Conservation (phyloP, 306 rosid species). For the Prosopis cineraria region DNA sequence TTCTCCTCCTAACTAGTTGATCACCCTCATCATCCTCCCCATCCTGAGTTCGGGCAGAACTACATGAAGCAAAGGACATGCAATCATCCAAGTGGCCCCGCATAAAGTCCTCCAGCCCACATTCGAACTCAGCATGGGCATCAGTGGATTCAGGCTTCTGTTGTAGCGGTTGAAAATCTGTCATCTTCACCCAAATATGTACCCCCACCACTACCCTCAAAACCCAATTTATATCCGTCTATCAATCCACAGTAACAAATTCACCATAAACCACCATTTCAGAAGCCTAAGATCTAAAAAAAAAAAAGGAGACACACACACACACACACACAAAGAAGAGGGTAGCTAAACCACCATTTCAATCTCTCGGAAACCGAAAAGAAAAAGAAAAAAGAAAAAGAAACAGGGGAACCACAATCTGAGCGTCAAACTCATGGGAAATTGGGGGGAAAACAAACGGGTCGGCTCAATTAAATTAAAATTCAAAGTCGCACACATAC, state of each 20-base stretch:
- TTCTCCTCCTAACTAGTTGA: conserved; percentile 86
- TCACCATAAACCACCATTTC: conserved; percentile 43
- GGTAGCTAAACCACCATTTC: conserved; percentile 49
- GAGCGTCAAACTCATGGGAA: conserved; percentile 33
- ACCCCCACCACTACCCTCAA: conserved; percentile 39
- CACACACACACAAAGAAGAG: conserved; percentile 16
- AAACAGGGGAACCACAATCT: conserved; percentile 51
- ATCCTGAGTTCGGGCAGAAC: conserved; percentile 71
- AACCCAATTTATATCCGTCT: conserved; percentile 42
- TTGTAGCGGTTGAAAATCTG: conserved; percentile 80
- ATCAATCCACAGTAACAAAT: conserved; percentile 34
- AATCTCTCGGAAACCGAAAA: conserved; percentile 51
- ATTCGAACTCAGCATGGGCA: conserved; percentile 73
- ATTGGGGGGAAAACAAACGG: conserved; percentile 12
- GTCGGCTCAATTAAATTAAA: conserved; percentile 55
- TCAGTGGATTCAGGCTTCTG: conserved; percentile 95
- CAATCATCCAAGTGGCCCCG: conserved; percentile 97
- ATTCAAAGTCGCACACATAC: conserved; percentile 51
- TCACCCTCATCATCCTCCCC: conserved; percentile 90
- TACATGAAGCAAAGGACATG: conserved; percentile 94
- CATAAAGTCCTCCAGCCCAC: conserved; percentile 88
- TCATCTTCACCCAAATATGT: conserved; percentile 62
- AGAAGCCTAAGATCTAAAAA: conserved; percentile 24
- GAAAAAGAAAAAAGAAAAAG: conserved; percentile 49
- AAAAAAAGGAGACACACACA: too few relatives aligned